Evolutionary conservation across 2,329 filamentous ascomycete species (phyloP).

Genomic region (Scedosporium aurantiacum): DNA sequence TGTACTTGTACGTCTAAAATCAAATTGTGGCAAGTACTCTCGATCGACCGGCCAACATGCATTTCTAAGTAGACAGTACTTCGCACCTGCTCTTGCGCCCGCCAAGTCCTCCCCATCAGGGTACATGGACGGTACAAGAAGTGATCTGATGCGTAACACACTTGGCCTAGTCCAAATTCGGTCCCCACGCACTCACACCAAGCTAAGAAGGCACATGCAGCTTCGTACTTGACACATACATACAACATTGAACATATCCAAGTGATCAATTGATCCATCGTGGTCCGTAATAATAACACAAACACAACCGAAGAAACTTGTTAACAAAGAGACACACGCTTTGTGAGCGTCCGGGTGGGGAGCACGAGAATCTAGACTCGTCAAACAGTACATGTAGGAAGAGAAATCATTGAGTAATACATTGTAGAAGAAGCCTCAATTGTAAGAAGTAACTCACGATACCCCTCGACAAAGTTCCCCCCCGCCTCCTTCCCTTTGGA

Average conservation of each 20-base stretch:
- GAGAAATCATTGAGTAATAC: background rate
- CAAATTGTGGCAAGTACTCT: too few species aligned
- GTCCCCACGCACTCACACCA: too few species aligned
- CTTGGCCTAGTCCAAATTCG: too few species aligned
- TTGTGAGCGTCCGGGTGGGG: background rate
- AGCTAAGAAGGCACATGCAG: too few species aligned
- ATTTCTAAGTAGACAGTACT: too few species aligned
- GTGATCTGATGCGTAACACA: too few species aligned
- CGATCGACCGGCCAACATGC: too few species aligned
- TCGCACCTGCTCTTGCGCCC: too few species aligned
- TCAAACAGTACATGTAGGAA: background rate
- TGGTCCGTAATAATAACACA: background rate
- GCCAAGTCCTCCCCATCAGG: background rate
- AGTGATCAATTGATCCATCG: background rate
- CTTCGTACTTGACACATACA: too few species aligned
- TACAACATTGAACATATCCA: too few species aligned
- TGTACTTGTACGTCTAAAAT: too few species aligned
- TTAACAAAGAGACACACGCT: background rate
- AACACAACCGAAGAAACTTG: background rate
- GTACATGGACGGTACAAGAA: background rate
- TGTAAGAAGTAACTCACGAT: background rate
- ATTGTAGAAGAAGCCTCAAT: background rate
- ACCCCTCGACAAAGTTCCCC: background rate
- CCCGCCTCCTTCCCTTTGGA: background rate
- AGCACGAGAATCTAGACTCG: background rate